Evolutionary conservation across 106 monocot genomes (phyloP), one percentile per base, ranked within the genome.

Genomic region (Gastrodia elata): DNA sequence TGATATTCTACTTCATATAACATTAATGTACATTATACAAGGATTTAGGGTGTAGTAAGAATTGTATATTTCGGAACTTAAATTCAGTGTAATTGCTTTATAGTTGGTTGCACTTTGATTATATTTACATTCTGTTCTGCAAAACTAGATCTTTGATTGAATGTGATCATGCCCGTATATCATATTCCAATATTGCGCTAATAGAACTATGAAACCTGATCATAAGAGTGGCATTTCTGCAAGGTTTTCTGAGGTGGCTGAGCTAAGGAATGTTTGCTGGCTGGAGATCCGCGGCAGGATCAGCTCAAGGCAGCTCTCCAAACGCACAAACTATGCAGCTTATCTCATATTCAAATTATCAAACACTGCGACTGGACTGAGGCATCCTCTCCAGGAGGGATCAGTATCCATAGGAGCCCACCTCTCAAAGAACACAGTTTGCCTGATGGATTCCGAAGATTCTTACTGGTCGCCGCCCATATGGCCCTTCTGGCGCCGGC

Each of bases 181-280:
- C n/a, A n/a, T n/a, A n/a, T n/a, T n/a, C n/a, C n/a, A n/a, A n/a
- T n/a, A n/a, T n/a, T n/a, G n/a, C n/a, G n/a, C n/a, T n/a, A n/a
- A n/a, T n/a, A n/a, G n/a, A n/a, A n/a, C n/a, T n/a, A n/a, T n/a
- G n/a, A n/a, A n/a, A n/a, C n/a, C n/a, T n/a, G n/a, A n/a, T n/a
- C n/a, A 61, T 26, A 61, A 61, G 61, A 61, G 61, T 30, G 9
- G 10, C 22, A 32, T 61, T 64, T 40, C 26, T 64, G 5, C n/a
- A 9, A 92, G 96, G 79, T 97, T 97, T 73, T 20, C 77, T 1
- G 88, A 92, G 75, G 96, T 84, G 3, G 92, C 90, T 20, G 76
- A 72, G 37, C 92, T 97, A 1, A 0, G 78, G n/a, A 14, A 44
- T 39, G 96, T 90, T 2, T 90, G 84, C 68, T 92, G 92, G 92